Evolutionary conservation across 2,329 filamentous ascomycete species (phyloP).

Genomic region (Chaetomiaceae sp.): DNA sequence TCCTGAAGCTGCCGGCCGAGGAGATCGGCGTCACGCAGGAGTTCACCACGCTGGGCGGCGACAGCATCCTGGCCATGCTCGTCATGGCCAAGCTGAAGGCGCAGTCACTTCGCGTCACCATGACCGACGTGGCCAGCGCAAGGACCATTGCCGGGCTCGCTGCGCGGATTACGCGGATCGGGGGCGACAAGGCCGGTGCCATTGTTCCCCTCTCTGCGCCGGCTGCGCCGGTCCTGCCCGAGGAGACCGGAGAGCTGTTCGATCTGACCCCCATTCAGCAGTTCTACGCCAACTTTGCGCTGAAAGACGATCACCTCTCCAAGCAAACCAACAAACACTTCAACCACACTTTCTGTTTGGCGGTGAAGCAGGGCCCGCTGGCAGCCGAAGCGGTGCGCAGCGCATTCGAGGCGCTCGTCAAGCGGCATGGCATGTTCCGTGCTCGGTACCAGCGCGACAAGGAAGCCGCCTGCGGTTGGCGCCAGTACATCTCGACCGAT

Average conservation of each 20-base stretch:
- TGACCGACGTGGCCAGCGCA: not conserved
- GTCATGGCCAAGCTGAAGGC: not conserved
- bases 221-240: not conserved
- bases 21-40: not conserved
- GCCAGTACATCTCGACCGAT: not conserved
- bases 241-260: not conserved
- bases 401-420: not conserved
- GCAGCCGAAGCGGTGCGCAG: too few relatives aligned
- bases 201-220: too few relatives aligned
- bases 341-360: too few relatives aligned
- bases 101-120: not conserved
- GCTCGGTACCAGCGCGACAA: not conserved
- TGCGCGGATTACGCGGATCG: not conserved
- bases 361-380: too few relatives aligned
- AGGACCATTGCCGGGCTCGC: not conserved
- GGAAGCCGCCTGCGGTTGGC: not conserved
- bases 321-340: too few relatives aligned
- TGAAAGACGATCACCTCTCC: not conserved
- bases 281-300: not conserved
- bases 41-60: not conserved
- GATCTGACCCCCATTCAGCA: not conserved
- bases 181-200: too few relatives aligned
- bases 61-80: not conserved
- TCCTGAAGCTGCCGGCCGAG: conserved; percentile 37
- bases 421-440: not conserved